Percentiles rank a stretch among this genome's conserved stretches.
phyloP scores from a whole-genome alignment of 2,329 filamentous ascomycete species.

The Penicillium rolfsii region DNA sequence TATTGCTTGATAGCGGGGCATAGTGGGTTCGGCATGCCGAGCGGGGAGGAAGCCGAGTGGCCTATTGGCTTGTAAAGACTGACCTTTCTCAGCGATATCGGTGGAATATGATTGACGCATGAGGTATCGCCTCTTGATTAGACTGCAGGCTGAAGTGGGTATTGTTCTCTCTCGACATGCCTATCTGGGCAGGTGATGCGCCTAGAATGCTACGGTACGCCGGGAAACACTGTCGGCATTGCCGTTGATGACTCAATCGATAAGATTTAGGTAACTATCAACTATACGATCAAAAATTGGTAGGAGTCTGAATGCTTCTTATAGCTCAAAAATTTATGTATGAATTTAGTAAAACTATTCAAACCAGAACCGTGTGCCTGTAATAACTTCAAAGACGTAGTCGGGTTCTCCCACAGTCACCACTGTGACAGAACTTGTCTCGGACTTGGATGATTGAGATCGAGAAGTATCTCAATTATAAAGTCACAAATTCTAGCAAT shows the following conservation, averaged over 20 bases:
- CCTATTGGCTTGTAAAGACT: slow-evolving; percentile 31
- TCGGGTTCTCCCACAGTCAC: not conserved
- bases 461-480: not conserved
- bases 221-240: slow-evolving; percentile 1
- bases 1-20: slow-evolving; percentile 24
- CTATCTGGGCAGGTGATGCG: slow-evolving; percentile 1
- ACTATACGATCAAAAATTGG: too few species aligned
- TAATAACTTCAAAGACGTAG: not conserved
- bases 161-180: not conserved
- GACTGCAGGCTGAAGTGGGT: not conserved
- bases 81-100: slow-evolving; percentile 5
- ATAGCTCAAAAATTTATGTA: not conserved
- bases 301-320: not conserved
- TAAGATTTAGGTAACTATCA: too few species aligned
- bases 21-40: slow-evolving; percentile 37
- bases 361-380: not conserved
- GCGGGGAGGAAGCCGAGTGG: slow-evolving; percentile 30
- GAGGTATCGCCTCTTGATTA: too few species aligned
- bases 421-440: not conserved
- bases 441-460: not conserved
- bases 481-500: not conserved
- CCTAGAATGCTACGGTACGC: not conserved
- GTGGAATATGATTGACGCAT: slow-evolving; percentile 12
- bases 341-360: too few species aligned
- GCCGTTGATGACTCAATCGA: not conserved